Base-by-base conservation (phyloP, 306 rosid species). In the Lotus japonicus region DNA sequence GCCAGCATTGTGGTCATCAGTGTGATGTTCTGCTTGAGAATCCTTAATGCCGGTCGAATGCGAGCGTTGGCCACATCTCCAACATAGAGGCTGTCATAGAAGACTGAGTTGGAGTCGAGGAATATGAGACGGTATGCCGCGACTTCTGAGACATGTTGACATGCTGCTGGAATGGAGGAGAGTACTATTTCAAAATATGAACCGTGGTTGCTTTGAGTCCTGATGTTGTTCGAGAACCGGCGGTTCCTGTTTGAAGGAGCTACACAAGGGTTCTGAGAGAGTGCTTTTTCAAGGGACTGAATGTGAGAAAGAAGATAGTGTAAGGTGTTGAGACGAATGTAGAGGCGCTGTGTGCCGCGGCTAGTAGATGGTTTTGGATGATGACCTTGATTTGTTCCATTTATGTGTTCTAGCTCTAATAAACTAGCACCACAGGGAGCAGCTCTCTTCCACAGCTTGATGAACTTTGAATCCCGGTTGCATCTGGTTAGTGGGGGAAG, bases 281-380 rank as follows among this genome's bases (percentile, higher is more conserved):
- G 84, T 6, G 74, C 8, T 83, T 84, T 90, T 43, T 87, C 90
- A 12, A 94, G 73, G 49, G 85, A 63, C 11, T 90, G 81, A 38
- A 94, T 75, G 17, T 87, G 82, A 53, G 89, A 51, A 9, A 77
- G 84, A 55, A 94, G 79, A 52, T 81, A 78, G 51, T 88, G 90
- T 52, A 94, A 72, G 26, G 99, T 88, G 85, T 94, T 94, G 77
- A 94, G 92, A 9, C 99, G 96, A 65, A 90, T 63, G 70, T 94
- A 94, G 1, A 94, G 90, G 60, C 99, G 97, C 35, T 94, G 99
- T 0, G 99, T 90, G 35, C 97, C 99, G 12, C 99, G 83, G 81
- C 96, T 94, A 0, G 99, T 94, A 6, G 92, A 88, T 5, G 94
- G 95, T 7, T 87, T 81, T 5, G 95, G 87, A 77, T 88, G 78